A percentile compares a stretch with the other conserved stretches of the same genome.
Conservation (phyloP, 306 rosid genomes). For the Acacia crassicarpa region DNA sequence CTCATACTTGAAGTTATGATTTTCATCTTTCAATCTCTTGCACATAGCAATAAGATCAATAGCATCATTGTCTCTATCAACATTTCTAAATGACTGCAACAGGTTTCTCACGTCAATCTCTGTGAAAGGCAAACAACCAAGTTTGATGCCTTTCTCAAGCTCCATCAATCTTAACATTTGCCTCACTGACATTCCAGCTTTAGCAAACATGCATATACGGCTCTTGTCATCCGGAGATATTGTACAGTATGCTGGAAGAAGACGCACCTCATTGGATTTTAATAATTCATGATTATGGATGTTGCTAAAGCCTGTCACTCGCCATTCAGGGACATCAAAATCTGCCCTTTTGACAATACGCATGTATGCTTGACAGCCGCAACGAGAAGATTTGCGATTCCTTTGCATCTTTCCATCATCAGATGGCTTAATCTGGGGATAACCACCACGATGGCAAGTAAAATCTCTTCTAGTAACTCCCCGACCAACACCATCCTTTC, state of each 20-base stretch:
- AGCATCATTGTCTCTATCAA: conserved; percentile 75
- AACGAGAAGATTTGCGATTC: conserved; percentile 78
- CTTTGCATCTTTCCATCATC: conserved; percentile 86
- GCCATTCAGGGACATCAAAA: conserved; percentile 92
- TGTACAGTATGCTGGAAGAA: conserved; percentile 65
- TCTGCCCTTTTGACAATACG: conserved; percentile 78
- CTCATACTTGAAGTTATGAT: conserved; percentile 71
- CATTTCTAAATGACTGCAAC: conserved; percentile 76
- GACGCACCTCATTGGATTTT: conserved; percentile 64
- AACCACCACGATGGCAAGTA: conserved; percentile 89
- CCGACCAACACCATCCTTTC: conserved; percentile 91
- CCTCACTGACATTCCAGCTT: conserved; percentile 91
- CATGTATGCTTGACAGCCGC: conserved; percentile 85
- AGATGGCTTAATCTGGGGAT: conserved; percentile 75
- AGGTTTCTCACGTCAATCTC: conserved; percentile 83
- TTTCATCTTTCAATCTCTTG: conserved; percentile 76
- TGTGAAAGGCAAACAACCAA: conserved; percentile 81
- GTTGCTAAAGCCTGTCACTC: conserved; percentile 86
- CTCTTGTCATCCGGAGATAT: conserved; percentile 86
- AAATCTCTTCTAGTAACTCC: conserved; percentile 90
- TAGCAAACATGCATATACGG: conserved; percentile 83
- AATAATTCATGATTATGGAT: conserved; percentile 74
- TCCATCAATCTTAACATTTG: conserved; percentile 91
- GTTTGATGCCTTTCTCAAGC: conserved; percentile 81
- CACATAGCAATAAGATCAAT: conserved; percentile 87